Percentiles rank a stretch among this genome's conserved stretches.
These are phyloP conservation scores for Cantharellus anzutake DNA, from an alignment of 768 basidiomycete species.

Conservation along the genomic window DNA sequence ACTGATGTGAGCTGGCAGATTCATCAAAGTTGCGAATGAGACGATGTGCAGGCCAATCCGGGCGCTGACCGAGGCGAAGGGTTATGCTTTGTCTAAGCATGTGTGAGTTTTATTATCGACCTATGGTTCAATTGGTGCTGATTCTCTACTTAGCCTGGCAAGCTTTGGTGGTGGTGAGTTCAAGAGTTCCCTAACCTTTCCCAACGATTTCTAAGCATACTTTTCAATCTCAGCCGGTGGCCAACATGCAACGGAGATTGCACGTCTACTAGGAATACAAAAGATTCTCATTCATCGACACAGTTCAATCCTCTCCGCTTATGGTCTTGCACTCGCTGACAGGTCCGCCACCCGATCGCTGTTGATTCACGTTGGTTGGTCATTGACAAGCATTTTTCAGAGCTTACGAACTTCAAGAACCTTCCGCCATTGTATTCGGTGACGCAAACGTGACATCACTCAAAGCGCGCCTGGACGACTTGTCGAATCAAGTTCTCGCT, in stretches of 20 bases:
- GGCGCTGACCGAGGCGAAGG: conserved; percentile 74
- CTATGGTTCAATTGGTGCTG: neutral
- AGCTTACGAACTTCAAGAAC: conserved; percentile 77
- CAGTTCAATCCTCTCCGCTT: conserved; percentile 84
- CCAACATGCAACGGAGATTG: conserved; percentile 88
- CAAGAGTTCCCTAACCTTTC: neutral
- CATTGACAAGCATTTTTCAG: conserved; percentile 19
- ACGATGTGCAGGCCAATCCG: conserved; percentile 92
- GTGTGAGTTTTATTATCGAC: conserved; percentile 20
- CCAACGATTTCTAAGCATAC: neutral
- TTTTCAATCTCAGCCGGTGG: conserved; percentile 32
- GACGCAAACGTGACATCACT: conserved; percentile 35
- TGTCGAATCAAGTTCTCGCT: conserved; percentile 37
- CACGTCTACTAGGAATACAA: conserved; percentile 65
- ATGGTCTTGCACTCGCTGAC: conserved; percentile 84
- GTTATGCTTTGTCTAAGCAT: conserved; percentile 66
- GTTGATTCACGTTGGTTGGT: conserved; percentile 7
- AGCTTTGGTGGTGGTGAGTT: conserved; percentile 54
- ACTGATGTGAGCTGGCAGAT: conserved; percentile 26
- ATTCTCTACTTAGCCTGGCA: conserved; percentile 32
- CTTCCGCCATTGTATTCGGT: conserved; percentile 63
- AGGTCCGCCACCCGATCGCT: conserved; percentile 21
- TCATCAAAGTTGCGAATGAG: conserved; percentile 92
- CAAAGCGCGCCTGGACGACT: conserved; percentile 44
- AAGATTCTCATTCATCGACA: conserved; percentile 79